A percentile compares a stretch with the other conserved stretches of the same genome.
Conservation (phyloP, 2,329 filamentous ascomycete species). For the Penicillium sp. region DNA sequence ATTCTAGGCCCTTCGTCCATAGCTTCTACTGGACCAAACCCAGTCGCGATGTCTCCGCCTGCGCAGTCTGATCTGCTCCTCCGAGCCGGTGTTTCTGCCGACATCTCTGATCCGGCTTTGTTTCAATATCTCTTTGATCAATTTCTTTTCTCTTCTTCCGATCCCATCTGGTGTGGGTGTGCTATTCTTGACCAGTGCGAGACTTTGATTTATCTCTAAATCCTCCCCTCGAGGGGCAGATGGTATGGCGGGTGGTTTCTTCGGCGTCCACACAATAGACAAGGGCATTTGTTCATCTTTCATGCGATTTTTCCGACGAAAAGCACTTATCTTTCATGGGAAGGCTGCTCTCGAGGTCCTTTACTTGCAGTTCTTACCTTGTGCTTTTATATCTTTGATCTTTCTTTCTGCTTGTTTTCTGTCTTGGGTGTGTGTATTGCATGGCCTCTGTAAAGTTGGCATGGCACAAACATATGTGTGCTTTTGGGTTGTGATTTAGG, state of each 20-base stretch:
- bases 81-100: slow-evolving; percentile 13
- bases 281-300: slow-evolving; percentile 39
- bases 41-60: slow-evolving; percentile 2
- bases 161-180: slow-evolving; percentile 27
- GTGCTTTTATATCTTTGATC: slow-evolving; percentile 2
- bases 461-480: slow-evolving; percentile 26
- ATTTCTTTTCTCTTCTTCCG: slow-evolving; percentile 11
- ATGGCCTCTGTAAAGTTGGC: slow-evolving; percentile 27
- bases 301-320: slow-evolving; percentile 30
- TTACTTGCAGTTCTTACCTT: slow-evolving; percentile 11
- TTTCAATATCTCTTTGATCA: slow-evolving; percentile 22
- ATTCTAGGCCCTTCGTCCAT: slow-evolving; percentile 4
- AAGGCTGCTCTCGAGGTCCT: slow-evolving; percentile 15
- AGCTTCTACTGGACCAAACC: slow-evolving; percentile 5
- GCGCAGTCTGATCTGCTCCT: slow-evolving; percentile 8
- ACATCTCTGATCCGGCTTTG: slow-evolving; percentile 10
- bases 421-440: slow-evolving; percentile 19
- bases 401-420: neutral
- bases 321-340: slow-evolving; percentile 19
- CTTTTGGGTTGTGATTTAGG: slow-evolving; percentile 26
- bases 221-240: slow-evolving; percentile 36
- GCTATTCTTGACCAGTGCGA: slow-evolving; percentile 28
- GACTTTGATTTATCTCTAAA: slow-evolving; percentile 31
- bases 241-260: slow-evolving; percentile 39
- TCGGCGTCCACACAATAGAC: slow-evolving; percentile 46